A percentile compares a stretch with the other conserved stretches of the same genome.
These are phyloP conservation scores for Graphilbum fragrans DNA, from an alignment of 2,329 filamentous ascomycete genomes.

Conservation along the genomic window DNA sequence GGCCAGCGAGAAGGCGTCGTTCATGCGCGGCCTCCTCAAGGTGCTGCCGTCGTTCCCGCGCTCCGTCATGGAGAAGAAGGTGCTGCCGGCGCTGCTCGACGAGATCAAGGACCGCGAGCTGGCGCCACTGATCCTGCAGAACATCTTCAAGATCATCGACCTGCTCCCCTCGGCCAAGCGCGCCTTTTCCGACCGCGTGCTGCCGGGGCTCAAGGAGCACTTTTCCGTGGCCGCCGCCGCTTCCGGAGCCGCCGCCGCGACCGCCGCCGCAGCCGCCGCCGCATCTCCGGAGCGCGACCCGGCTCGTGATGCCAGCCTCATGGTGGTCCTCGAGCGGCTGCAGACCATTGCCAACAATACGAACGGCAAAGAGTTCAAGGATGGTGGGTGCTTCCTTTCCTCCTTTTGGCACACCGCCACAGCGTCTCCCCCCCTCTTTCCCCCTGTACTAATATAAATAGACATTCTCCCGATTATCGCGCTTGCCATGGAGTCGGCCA, in stretches of 20 bases:
- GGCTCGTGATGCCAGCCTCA: slow-evolving; percentile 75
- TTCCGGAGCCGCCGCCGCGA: not conserved
- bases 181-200: slow-evolving; percentile 72
- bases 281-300: slow-evolving; percentile 64
- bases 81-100: slow-evolving; percentile 78
- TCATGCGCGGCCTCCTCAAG: slow-evolving; percentile 76
- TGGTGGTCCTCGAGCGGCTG: slow-evolving; percentile 83
- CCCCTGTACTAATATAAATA: slow-evolving; percentile 19
- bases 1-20: slow-evolving; percentile 77
- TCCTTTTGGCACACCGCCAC: not conserved
- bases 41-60: slow-evolving; percentile 88
- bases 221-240: slow-evolving; percentile 47
- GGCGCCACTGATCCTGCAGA: slow-evolving; percentile 73
- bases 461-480: slow-evolving; percentile 82
- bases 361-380: slow-evolving; percentile 86
- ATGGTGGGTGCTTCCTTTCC: slow-evolving; percentile 41
- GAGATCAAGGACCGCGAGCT: slow-evolving; percentile 89
- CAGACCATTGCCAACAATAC: slow-evolving; percentile 65
- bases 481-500: slow-evolving; percentile 75
- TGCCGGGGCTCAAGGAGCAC: slow-evolving; percentile 73
- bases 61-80: slow-evolving; percentile 88
- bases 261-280: not conserved
- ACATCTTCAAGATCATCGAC: slow-evolving; percentile 81
- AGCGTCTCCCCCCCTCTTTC: not conserved
- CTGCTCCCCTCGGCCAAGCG: slow-evolving; percentile 66